A percentile compares a stretch with the other conserved stretches of the same genome.
Conservation (phyloP, 225 moss, liverwort and hornwort genomes). For the Polytrichum formosum region DNA sequence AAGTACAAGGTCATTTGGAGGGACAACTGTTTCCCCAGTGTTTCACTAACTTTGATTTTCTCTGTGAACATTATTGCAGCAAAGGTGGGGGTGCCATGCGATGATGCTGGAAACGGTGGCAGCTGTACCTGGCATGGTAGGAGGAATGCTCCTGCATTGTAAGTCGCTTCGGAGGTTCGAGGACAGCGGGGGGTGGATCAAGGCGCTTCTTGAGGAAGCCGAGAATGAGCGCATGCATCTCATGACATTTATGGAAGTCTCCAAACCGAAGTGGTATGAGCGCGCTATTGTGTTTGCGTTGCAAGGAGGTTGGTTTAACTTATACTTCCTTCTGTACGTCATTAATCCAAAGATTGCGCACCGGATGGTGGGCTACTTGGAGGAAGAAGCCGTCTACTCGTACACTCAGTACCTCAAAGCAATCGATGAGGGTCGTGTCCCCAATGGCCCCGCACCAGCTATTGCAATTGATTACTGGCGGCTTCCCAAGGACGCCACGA, state of each 20-base stretch:
- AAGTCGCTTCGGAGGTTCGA: slow-evolving; percentile 49
- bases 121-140: slow-evolving; percentile 63
- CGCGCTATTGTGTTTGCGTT: slow-evolving; percentile 42
- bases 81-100: slow-evolving; percentile 54
- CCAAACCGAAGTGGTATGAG: slow-evolving; percentile 55
- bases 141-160: slow-evolving; percentile 48
- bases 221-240: slow-evolving; percentile 73
- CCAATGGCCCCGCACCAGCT: slow-evolving; percentile 43
- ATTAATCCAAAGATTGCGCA: slow-evolving; percentile 48
- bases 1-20: background rate
- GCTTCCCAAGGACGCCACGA: slow-evolving; percentile 40
- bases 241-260: slow-evolving; percentile 58
- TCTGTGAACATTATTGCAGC: slow-evolving; percentile 15
- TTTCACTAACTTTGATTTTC: background rate
- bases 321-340: slow-evolving; percentile 43
- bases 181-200: slow-evolving; percentile 67
- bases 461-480: slow-evolving; percentile 68
- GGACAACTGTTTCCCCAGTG: background rate
- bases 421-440: slow-evolving; percentile 38
- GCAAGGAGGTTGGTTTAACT: slow-evolving; percentile 56
- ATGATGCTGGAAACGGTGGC: slow-evolving; percentile 72
- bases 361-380: slow-evolving; percentile 50
- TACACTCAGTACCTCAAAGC: slow-evolving; percentile 39
- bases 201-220: slow-evolving; percentile 58
- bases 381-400: slow-evolving; percentile 53